Percentiles rank a stretch among this genome's conserved stretches.
These are phyloP conservation scores for Paramecium biaurelia DNA, from an alignment of 73 alveolate genomes.

Conservation along the genomic window DNA sequence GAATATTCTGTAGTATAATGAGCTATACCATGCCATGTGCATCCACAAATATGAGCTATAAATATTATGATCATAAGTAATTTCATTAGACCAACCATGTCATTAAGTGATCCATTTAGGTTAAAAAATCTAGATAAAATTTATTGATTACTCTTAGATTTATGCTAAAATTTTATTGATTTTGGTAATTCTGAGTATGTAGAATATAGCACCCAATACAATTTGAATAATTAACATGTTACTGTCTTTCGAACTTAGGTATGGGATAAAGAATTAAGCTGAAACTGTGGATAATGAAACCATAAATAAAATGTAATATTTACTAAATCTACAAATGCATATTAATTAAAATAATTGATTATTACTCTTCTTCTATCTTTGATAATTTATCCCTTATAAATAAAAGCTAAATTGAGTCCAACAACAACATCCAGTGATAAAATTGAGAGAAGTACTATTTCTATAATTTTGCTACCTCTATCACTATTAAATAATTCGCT, in stretches of 20 bases:
- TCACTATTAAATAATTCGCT: not conserved
- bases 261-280: slow-evolving; percentile 4
- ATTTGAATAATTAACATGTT: not conserved
- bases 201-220: slow-evolving; percentile 4
- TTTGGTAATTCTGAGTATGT: slow-evolving; percentile 11
- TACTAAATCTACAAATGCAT: slow-evolving; percentile 40
- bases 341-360: not conserved
- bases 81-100: slow-evolving; percentile 23
- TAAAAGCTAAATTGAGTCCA: slow-evolving; percentile 30
- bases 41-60: slow-evolving; percentile 48
- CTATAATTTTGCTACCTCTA: not conserved
- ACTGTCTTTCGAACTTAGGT: not conserved
- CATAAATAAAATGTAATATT: not conserved
- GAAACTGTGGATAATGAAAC: not conserved
- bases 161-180: slow-evolving; percentile 25
- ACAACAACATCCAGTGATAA: slow-evolving; percentile 8
- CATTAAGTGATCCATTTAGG: slow-evolving; percentile 31
- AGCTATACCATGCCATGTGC: slow-evolving; percentile 44
- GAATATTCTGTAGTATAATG: not conserved
- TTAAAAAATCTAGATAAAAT: slow-evolving; percentile 9
- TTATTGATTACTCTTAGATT: not conserved
- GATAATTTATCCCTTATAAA: slow-evolving; percentile 26
- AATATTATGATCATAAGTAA: not conserved
- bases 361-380: slow-evolving; percentile 17
- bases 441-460: not conserved